Evolutionary conservation across 2,329 filamentous ascomycete genomes (phyloP).

Genomic region (Colletotrichum liriopes): DNA sequence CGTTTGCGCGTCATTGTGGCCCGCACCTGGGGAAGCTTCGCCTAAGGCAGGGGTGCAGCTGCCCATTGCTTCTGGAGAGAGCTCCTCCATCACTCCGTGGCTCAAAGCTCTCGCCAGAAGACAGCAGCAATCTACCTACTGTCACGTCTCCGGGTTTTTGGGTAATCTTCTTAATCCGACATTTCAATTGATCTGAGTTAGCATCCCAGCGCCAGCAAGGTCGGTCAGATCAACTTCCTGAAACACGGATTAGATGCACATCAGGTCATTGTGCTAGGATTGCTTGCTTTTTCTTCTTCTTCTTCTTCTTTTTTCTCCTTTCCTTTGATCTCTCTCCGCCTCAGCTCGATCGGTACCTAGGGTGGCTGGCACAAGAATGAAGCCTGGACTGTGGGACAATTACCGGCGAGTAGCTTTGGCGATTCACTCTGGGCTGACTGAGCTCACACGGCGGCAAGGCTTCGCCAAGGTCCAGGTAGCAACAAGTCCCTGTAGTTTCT

Average conservation of each 20-base stretch:
- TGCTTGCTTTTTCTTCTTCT: constrained; percentile 2
- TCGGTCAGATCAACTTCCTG: neutral
- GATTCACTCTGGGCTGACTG: neutral
- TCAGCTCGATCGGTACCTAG: neutral
- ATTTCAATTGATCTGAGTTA: no score
- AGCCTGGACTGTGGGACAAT: neutral
- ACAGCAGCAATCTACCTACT: neutral
- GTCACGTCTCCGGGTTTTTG: neutral
- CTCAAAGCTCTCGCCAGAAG: neutral
- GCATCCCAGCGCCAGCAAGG: neutral
- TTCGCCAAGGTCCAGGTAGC: neutral
- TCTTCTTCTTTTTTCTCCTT: neutral
- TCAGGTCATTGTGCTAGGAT: neutral
- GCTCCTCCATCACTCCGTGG: neutral
- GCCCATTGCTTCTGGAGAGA: constrained; percentile 17
- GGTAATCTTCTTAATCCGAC: neutral
- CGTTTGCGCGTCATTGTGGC: constrained; percentile 22
- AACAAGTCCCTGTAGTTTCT: neutral
- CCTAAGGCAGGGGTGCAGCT: constrained; percentile 11
- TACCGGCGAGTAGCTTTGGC: neutral
- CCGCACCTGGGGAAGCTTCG: neutral
- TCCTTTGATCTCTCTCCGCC: neutral
- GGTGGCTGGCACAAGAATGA: neutral
- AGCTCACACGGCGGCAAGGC: neutral
- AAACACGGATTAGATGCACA: neutral